Conservation (phyloP, 176 grass and related monocot species). For the Bromus sterilis region DNA sequence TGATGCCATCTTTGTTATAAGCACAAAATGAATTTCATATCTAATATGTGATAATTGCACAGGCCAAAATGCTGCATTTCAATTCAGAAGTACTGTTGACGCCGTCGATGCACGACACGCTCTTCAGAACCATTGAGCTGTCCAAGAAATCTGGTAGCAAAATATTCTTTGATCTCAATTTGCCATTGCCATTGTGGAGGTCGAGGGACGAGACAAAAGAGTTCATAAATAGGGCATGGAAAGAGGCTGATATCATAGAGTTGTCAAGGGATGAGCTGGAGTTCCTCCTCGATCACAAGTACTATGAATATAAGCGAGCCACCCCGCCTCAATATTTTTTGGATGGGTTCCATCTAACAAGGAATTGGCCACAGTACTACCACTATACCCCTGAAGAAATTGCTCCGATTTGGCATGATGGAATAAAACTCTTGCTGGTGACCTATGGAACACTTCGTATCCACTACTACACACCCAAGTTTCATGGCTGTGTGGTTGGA, state of each 20-base stretch:
- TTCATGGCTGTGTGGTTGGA: constrained; percentile 70
- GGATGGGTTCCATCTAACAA: constrained; percentile 55
- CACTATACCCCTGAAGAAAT: constrained; percentile 72
- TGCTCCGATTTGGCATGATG: constrained; percentile 66
- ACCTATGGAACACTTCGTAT: constrained; percentile 74
- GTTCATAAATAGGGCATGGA: constrained; percentile 61
- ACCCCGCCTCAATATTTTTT: constrained; percentile 79
- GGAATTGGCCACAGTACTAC: constrained; percentile 52
- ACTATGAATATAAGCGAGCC: constrained; percentile 62
- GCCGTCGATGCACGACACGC: constrained; percentile 48
- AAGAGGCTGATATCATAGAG: constrained; percentile 75
- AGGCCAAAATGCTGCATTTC: constrained; percentile 90
- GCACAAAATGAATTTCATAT: constrained; percentile 2
- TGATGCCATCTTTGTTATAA: constrained; percentile 10
- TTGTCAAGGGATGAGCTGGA: constrained; percentile 78
- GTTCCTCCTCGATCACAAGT: constrained; percentile 85
- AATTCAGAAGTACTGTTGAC: constrained; percentile 68
- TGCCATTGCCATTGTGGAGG: constrained; percentile 75
- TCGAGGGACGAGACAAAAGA: constrained; percentile 72
- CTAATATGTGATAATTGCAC: constrained; percentile 27
- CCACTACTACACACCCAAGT: constrained; percentile 78
- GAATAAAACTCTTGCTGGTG: constrained; percentile 75
- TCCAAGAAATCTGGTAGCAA: constrained; percentile 66
- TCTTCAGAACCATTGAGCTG: constrained; percentile 73
- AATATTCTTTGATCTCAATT: constrained; percentile 85